A percentile compares a stretch with the other conserved stretches of the same genome.
These are phyloP conservation scores for Guadua angustifolia DNA, from an alignment of 176 grass and related monocot genomes.

Conservation along the genomic window DNA sequence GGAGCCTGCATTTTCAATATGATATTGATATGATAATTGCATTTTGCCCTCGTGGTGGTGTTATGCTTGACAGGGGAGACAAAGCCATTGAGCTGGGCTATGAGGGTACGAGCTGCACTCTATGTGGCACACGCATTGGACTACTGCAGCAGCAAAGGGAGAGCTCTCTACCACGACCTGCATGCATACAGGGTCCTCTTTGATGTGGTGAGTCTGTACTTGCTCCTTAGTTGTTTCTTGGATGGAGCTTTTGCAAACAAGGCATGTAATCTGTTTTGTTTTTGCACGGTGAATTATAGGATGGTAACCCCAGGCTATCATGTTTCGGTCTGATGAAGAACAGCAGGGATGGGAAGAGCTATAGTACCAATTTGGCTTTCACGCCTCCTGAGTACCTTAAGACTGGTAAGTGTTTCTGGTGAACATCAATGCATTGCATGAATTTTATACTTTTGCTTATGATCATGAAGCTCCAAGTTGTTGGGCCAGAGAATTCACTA, in stretches of 20 bases:
- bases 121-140: conserved; percentile 80
- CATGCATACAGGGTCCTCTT: conserved; percentile 93
- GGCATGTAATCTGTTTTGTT: background rate
- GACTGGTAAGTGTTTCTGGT: conserved; percentile 57
- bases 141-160: conserved; percentile 71
- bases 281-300: conserved; percentile 46
- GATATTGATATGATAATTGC: background rate
- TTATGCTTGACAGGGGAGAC: conserved; percentile 72
- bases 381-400: conserved; percentile 86
- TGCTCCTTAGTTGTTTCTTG: background rate
- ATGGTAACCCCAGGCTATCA: conserved; percentile 79
- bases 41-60: conserved; percentile 18
- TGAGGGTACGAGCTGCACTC: conserved; percentile 78
- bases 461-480: background rate
- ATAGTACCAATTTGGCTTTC: conserved; percentile 93
- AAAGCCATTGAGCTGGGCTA: conserved; percentile 77
- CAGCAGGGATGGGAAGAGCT: conserved; percentile 90
- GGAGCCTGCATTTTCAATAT: background rate
- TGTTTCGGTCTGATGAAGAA: conserved; percentile 97
- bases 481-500: too few relatives aligned
- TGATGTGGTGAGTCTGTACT: conserved; percentile 61
- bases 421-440: background rate
- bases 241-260: background rate
- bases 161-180: conserved; percentile 85
- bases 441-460: background rate